phyloP scores from a whole-genome alignment of 208 protist species.

The Crithidia brevicula region DNA sequence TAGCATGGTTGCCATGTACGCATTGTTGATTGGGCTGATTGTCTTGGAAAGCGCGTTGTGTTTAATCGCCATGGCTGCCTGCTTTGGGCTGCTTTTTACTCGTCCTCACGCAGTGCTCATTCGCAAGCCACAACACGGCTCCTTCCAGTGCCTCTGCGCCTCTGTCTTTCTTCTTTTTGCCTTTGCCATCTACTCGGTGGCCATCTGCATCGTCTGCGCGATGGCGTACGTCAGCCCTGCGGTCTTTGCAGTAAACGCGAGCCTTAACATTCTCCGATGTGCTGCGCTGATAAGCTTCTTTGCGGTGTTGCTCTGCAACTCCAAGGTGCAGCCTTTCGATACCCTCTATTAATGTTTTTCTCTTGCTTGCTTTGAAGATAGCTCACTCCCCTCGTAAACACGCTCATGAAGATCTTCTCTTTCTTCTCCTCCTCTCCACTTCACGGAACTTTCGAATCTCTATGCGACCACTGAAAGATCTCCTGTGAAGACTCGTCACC shows the following conservation, averaged over 20 bases:
- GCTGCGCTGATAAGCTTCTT: not conserved
- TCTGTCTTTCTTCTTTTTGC: not conserved
- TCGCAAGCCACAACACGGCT: not conserved
- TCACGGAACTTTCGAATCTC: not conserved
- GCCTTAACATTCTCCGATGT: too few relatives aligned
- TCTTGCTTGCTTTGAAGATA: not conserved
- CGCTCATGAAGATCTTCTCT: not conserved
- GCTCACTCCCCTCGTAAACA: not conserved
- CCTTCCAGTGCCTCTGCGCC: not conserved
- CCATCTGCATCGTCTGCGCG: not conserved
- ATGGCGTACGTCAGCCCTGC: not conserved
- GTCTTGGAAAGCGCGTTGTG: not conserved
- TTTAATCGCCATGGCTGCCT: not conserved
- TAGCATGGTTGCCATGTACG: not conserved
- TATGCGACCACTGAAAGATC: too few relatives aligned
- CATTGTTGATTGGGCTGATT: not conserved
- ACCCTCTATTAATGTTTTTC: not conserved
- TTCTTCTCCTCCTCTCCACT: not conserved
- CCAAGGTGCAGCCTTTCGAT: not conserved
- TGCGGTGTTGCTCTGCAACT: not conserved
- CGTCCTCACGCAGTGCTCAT: slow-evolving; percentile 1
- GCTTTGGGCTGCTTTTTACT: slow-evolving; percentile 1
- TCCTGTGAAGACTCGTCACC: too few relatives aligned
- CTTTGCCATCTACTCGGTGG: not conserved
- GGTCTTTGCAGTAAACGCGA: not conserved